phyloP scores from a whole-genome alignment of 192 early-diverging fungal species.

The Paraglomus occultum region DNA sequence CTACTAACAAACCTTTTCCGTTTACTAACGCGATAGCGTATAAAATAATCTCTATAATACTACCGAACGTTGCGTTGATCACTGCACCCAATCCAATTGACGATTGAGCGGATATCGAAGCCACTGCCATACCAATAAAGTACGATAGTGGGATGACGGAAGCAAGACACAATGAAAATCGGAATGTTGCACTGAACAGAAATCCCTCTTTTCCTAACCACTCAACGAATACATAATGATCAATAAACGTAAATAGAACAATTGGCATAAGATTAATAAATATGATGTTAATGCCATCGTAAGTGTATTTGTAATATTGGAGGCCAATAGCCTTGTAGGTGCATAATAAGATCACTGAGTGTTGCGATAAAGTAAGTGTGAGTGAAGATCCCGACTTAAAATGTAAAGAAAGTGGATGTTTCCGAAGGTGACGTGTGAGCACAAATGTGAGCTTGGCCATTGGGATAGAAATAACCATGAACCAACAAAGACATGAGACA shows the following conservation, averaged over 20 bases:
- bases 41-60: slow-evolving; percentile 93
- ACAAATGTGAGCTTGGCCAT: slow-evolving; percentile 93
- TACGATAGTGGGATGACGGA: slow-evolving; percentile 91
- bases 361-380: slow-evolving; percentile 27
- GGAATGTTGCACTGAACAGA: slow-evolving; percentile 45
- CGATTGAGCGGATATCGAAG: slow-evolving; percentile 95
- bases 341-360: slow-evolving; percentile 74
- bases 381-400: slow-evolving; percentile 59
- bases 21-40: slow-evolving; percentile 86
- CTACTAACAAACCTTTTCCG: slow-evolving; percentile 83
- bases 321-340: slow-evolving; percentile 86
- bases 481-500: slow-evolving; percentile 78
- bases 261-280: slow-evolving; percentile 89
- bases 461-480: slow-evolving; percentile 83
- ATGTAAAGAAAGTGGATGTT: slow-evolving; percentile 71
- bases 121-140: slow-evolving; percentile 96
- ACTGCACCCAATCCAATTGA: slow-evolving; percentile 90
- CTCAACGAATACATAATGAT: slow-evolving; percentile 69
- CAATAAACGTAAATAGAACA: slow-evolving; percentile 79
- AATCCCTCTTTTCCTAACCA: slow-evolving; percentile 37
- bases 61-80: slow-evolving; percentile 97
- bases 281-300: slow-evolving; percentile 95
- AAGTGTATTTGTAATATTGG: slow-evolving; percentile 96
- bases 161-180: slow-evolving; percentile 68
- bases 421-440: slow-evolving; percentile 71